Evolutionary conservation across 1,284 basidiomycete genomes (phyloP).

Genomic region (Fomitopsis schrenkii): DNA sequence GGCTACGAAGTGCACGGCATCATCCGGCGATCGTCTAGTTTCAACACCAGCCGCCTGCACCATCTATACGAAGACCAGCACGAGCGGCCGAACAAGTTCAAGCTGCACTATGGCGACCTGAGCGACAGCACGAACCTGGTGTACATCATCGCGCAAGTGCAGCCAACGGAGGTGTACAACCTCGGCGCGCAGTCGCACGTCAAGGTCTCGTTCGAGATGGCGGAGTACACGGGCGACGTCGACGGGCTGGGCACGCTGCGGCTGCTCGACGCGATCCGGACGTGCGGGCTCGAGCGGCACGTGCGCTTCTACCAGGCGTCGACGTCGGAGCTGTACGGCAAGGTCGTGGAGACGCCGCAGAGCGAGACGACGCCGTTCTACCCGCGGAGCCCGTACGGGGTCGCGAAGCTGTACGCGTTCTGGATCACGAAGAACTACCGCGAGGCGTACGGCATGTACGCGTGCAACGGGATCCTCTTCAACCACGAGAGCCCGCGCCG

Average conservation of each 20-base stretch:
- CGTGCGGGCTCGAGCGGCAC: constrained; percentile 84
- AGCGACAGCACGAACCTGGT: constrained; percentile 93
- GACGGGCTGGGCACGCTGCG: constrained; percentile 89
- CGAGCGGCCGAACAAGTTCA: constrained; percentile 78
- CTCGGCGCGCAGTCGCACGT: constrained; percentile 95
- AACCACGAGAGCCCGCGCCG: constrained; percentile 92
- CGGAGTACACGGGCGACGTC: constrained; percentile 93
- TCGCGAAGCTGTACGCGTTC: constrained; percentile 85
- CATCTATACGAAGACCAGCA: constrained; percentile 88
- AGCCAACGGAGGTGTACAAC: constrained; percentile 92
- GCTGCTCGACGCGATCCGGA: constrained; percentile 88
- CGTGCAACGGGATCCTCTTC: constrained; percentile 89
- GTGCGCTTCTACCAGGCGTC: constrained; percentile 92
- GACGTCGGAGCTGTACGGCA: constrained; percentile 91
- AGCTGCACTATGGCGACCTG: constrained; percentile 88
- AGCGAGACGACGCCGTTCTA: constrained; percentile 92
- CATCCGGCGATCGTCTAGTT: constrained; percentile 89
- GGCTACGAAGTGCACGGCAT: constrained; percentile 92
- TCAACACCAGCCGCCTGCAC: constrained; percentile 89
- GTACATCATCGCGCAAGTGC: constrained; percentile 88
- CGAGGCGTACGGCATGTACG: constrained; percentile 90
- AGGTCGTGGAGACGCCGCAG: constrained; percentile 89
- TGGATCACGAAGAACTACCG: constrained; percentile 93
- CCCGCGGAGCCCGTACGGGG: constrained; percentile 88
- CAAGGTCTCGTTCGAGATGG: constrained; percentile 97